Conservation (phyloP, 306 rosid genomes). For the Ceratonia siliqua region DNA sequence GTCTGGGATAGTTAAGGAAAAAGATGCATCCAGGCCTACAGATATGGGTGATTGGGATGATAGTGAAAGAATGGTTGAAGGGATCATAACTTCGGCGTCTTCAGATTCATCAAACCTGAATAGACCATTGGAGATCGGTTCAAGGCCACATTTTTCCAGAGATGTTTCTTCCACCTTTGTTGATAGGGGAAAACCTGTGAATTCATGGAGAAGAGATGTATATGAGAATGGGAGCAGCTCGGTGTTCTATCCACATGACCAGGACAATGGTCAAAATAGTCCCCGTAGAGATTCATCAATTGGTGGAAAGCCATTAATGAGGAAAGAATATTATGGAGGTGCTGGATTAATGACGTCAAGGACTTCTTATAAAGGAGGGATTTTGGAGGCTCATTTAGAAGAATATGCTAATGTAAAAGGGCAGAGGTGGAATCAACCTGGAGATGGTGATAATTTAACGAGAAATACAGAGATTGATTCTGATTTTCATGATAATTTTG, state of each 20-base stretch:
- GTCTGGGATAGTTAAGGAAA: slow-evolving; percentile 49
- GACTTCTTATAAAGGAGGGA: slow-evolving; percentile 52
- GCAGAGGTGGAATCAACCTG: slow-evolving; percentile 75
- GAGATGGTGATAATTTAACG: slow-evolving; percentile 66
- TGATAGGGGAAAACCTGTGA: slow-evolving; percentile 70
- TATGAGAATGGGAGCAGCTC: slow-evolving; percentile 73
- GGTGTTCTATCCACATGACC: slow-evolving; percentile 59
- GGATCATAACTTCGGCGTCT: slow-evolving; percentile 77
- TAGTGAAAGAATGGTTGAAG: slow-evolving; percentile 88
- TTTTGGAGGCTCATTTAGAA: slow-evolving; percentile 58
- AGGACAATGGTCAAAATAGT: slow-evolving; percentile 54
- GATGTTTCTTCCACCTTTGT: slow-evolving; percentile 58
- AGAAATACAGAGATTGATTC: slow-evolving; percentile 62
- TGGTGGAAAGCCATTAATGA: slow-evolving; percentile 59
- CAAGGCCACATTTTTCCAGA: slow-evolving; percentile 62
- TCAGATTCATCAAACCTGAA: slow-evolving; percentile 79
- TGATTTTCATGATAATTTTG: slow-evolving; percentile 68
- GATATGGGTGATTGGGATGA: slow-evolving; percentile 93
- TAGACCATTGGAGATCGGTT: slow-evolving; percentile 65
- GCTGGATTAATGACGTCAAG: slow-evolving; percentile 66
- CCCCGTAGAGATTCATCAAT: slow-evolving; percentile 56
- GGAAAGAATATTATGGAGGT: slow-evolving; percentile 69
- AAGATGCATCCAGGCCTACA: slow-evolving; percentile 51
- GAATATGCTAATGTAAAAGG: slow-evolving; percentile 60
- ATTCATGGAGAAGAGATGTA: slow-evolving; percentile 80